These are phyloP conservation scores for Azolla pinnata DNA, from an alignment of 75 land plant genomes.

Conservation along the genomic window DNA sequence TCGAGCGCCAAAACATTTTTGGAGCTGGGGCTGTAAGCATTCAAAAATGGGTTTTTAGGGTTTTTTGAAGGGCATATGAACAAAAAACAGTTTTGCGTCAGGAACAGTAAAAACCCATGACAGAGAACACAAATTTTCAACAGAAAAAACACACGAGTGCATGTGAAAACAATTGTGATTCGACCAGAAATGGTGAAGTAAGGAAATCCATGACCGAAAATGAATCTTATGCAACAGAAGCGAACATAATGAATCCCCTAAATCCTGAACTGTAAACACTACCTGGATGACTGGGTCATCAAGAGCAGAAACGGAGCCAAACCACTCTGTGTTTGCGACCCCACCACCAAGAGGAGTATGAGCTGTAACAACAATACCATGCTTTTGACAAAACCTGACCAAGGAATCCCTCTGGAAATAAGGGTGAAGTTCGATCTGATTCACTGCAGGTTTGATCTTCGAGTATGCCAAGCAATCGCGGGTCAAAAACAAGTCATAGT, in stretches of 20 bases:
- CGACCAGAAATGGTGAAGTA: too few species aligned
- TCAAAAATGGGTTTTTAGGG: too few species aligned
- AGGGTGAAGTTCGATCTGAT: conserved; percentile 95
- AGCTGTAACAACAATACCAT: conserved; percentile 80
- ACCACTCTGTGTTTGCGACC: conserved; percentile 72
- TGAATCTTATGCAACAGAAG: too few species aligned
- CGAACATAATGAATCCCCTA: too few species aligned
- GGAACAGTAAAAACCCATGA: too few species aligned
- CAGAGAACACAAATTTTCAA: not conserved
- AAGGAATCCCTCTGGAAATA: conserved; percentile 88
- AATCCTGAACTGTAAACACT: too few species aligned
- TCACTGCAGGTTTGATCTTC: conserved; percentile 94
- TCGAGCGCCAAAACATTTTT: too few species aligned
- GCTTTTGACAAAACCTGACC: conserved; percentile 86
- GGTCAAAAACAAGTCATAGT: conserved; percentile 91
- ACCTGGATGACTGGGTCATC: conserved; percentile 79
- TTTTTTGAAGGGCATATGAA: too few species aligned
- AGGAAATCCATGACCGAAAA: too few species aligned
- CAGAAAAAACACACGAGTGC: not conserved
- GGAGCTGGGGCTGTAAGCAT: too few species aligned
- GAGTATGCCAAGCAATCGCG: conserved; percentile 94
- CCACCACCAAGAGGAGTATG: conserved; percentile 95
- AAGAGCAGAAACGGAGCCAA: conserved; percentile 67
- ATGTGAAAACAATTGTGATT: too few species aligned
- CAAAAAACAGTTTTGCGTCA: too few species aligned